Evolutionary conservation across 352 stramenopile genomes (phyloP).

Genomic region (Saprolegnia diclina): DNA sequence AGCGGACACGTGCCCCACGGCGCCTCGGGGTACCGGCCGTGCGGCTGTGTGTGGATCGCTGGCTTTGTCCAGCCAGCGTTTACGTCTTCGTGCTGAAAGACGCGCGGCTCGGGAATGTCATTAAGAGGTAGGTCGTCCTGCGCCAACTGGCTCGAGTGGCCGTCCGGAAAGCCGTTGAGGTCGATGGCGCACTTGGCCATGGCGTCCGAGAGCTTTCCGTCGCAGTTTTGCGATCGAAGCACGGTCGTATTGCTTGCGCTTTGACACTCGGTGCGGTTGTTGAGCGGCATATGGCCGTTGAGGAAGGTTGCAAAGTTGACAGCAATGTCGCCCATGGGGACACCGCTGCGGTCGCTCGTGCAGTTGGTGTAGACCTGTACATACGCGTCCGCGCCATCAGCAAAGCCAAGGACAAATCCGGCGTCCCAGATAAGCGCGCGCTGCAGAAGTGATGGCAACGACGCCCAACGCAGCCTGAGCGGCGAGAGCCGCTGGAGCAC

Average conservation of each 20-base stretch:
- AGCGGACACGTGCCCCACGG: background rate
- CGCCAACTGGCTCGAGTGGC: background rate
- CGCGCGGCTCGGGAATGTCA: background rate
- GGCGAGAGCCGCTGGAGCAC: background rate
- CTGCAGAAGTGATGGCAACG: constrained; percentile 1
- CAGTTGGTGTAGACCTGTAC: constrained; percentile 18
- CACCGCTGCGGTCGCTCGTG: background rate
- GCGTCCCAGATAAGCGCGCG: constrained; percentile 15
- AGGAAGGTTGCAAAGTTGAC: background rate
- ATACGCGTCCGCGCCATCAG: background rate
- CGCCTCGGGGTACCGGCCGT: background rate
- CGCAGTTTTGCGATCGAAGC: background rate
- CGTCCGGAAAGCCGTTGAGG: background rate
- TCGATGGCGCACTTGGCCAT: constrained; percentile 1
- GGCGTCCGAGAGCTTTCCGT: background rate
- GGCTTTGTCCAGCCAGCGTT: background rate
- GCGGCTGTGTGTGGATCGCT: constrained; percentile 1
- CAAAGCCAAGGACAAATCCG: constrained; percentile 8
- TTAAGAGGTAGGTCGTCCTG: background rate
- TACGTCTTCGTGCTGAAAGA: constrained; percentile 4
- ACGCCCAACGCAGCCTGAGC: background rate
- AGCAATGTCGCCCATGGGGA: constrained; percentile 8
- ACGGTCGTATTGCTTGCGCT: background rate
- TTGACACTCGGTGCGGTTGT: background rate
- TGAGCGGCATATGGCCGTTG: background rate